phyloP scores from a whole-genome alignment of 768 basidiomycete genomes.

The Rhodosporidiobolus odoratus region DNA sequence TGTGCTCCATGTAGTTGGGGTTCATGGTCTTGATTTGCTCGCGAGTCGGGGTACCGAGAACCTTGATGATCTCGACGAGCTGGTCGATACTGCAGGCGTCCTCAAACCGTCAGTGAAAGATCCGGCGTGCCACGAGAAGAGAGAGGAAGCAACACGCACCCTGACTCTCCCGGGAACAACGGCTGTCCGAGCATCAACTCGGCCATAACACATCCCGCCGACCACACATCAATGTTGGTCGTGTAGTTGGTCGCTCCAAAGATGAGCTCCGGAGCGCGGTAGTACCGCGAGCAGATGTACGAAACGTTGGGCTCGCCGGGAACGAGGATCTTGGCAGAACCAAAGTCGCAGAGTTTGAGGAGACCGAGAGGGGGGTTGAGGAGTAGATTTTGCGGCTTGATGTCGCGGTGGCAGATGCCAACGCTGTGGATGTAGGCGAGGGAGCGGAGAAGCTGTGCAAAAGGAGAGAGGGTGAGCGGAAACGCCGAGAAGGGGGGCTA shows the following conservation, averaged over 20 bases:
- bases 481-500: not conserved
- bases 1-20: slow-evolving; percentile 99
- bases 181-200: slow-evolving; percentile 99
- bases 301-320: slow-evolving; percentile 98
- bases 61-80: slow-evolving; percentile 99
- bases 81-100: slow-evolving; percentile 83
- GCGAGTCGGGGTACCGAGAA: slow-evolving; percentile 92
- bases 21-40: slow-evolving; percentile 99
- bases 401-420: slow-evolving; percentile 96
- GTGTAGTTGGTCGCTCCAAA: slow-evolving; percentile 99
- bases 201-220: slow-evolving; percentile 99
- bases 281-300: slow-evolving; percentile 99
- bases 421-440: slow-evolving; percentile 99
- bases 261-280: slow-evolving; percentile 97
- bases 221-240: slow-evolving; percentile 99
- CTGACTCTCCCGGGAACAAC: slow-evolving; percentile 86
- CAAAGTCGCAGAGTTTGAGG: slow-evolving; percentile 97
- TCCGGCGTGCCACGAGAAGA: too few relatives aligned
- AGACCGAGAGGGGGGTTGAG: slow-evolving; percentile 95
- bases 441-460: slow-evolving; percentile 81
- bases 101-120: not conserved
- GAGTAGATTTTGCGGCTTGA: slow-evolving; percentile 98
- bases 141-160: not conserved
- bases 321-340: slow-evolving; percentile 95
- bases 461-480: not conserved